Evolutionary conservation across 2,329 filamentous ascomycete genomes (phyloP).

Genomic region (Penicillium brasilianum): DNA sequence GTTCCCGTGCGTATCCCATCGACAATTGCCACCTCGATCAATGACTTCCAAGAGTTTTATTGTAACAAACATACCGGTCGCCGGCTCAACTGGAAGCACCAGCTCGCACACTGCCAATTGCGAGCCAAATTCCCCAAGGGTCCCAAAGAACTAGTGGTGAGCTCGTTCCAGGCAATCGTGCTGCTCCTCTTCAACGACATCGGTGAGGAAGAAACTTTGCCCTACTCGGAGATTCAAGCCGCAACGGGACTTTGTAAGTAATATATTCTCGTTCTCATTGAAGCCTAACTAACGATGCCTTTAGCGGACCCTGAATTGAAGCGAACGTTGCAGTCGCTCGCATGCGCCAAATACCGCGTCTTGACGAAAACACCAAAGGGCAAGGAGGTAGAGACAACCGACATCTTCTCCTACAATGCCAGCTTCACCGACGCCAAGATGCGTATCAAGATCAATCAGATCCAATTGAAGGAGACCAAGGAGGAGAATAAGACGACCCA

Average conservation of each 20-base stretch:
- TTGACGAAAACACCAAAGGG: constrained; percentile 84
- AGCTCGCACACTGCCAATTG: constrained; percentile 87
- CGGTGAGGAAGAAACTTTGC: constrained; percentile 65
- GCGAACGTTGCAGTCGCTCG: constrained; percentile 91
- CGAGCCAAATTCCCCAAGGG: constrained; percentile 80
- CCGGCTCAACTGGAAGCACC: constrained; percentile 88
- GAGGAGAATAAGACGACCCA: constrained; percentile 95
- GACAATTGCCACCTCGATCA: constrained; percentile 75
- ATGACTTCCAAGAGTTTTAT: constrained; percentile 85
- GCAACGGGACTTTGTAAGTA: constrained; percentile 72
- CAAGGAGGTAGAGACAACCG: constrained; percentile 75
- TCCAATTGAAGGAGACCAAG: constrained; percentile 94
- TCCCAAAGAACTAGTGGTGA: constrained; percentile 85
- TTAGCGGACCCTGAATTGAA: constrained; percentile 75
- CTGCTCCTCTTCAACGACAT: constrained; percentile 86
- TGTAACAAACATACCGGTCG: constrained; percentile 86
- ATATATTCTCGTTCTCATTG: not conserved
- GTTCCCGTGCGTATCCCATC: constrained; percentile 74
- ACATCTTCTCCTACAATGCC: constrained; percentile 83
- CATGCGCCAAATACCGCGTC: constrained; percentile 85
- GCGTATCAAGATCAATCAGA: constrained; percentile 97
- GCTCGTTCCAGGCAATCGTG: constrained; percentile 89
- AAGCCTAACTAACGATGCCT: constrained; percentile 34
- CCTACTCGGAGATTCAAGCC: constrained; percentile 75
- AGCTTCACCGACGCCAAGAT: constrained; percentile 80